Base-by-base conservation (phyloP, 2,329 filamentous ascomycete species). In the Rutstroemia sp. region DNA sequence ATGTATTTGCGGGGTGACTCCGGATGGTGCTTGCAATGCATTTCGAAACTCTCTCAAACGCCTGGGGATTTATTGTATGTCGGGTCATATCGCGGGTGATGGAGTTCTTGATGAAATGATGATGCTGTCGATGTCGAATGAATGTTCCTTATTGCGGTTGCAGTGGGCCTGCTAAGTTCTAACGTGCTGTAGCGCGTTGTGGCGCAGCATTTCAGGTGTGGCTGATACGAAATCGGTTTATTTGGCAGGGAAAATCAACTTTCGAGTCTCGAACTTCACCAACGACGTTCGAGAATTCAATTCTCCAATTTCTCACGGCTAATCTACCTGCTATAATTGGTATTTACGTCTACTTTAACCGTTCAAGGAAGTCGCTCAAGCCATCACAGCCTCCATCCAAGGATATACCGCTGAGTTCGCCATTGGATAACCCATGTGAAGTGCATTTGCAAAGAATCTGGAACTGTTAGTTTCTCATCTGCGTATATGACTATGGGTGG, bases 381-480 rank as follows among this genome's bases (percentile, higher is more conserved):
- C 18, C 62, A 67, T 66, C 4, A 83, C 76, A 56, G 73, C 69
- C 65, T 83, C 80, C 75, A 84, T 79, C 81, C 80, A 85, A 1
- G 81, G 79, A 66, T 82, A 84, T 23, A 84, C 79, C 4, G 73
- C 71, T 3, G 66, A 69, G 61, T 84, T 84, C 0, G 81, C 80
- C 65, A 76, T 68, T 4, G 85, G 84, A 66, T 87, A 87, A 12
- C 84, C 84, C 84, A 87, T 87, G 63, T 87, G 84, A 60, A 85
- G 67, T 34, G 80, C 72, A 0, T 79, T 79, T 0, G 77, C 71
- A 59, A 86, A 85, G 70, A 87, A 75, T 23, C 72, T 66, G 38
- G 27, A 1, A 25, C 4, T 44, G 16, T 60, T n/a, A 62, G 46
- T 19, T 18, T 45, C 6, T 19, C 25, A 3, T 2, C 25, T 50